phyloP scores from a whole-genome alignment of 257 asterid genomes.

The Jacaranda copaia region DNA sequence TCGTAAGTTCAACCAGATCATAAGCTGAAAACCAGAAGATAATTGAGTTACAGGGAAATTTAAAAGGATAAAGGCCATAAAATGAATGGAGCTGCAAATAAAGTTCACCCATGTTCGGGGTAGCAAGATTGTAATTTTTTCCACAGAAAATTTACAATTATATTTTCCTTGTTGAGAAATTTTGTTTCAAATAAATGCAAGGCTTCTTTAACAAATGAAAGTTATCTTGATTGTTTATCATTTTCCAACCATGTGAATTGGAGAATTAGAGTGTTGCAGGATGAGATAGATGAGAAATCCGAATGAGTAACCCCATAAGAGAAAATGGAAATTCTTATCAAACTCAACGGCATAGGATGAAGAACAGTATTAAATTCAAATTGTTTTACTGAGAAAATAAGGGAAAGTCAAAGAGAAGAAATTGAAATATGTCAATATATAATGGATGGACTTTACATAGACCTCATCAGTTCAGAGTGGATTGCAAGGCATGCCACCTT shows the following conservation, averaged over 20 bases:
- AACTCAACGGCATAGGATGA: slow-evolving; percentile 8
- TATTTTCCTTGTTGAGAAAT: slow-evolving; percentile 14
- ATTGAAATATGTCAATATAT: slow-evolving; percentile 10
- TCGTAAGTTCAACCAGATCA: slow-evolving; percentile 27
- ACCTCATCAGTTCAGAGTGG: slow-evolving; percentile 1
- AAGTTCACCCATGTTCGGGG: slow-evolving; percentile 10
- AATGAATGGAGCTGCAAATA: slow-evolving; percentile 11
- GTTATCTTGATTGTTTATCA: slow-evolving; percentile 1
- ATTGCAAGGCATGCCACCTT: slow-evolving; percentile 23
- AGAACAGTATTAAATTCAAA: slow-evolving; percentile 4
- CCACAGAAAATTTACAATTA: background rate
- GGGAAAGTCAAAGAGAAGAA: slow-evolving; percentile 22
- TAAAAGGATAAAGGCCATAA: slow-evolving; percentile 25
- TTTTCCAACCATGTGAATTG: slow-evolving; percentile 19
- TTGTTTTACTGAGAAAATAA: slow-evolving; percentile 8
- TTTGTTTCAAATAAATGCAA: slow-evolving; percentile 19
- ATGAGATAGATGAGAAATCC: slow-evolving; percentile 8
- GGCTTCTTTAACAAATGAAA: slow-evolving; percentile 13
- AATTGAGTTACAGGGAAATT: slow-evolving; percentile 19
- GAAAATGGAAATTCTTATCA: slow-evolving; percentile 9
- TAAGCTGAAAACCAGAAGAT: slow-evolving; percentile 30
- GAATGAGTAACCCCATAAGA: slow-evolving; percentile 10
- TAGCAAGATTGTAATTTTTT: slow-evolving; percentile 25
- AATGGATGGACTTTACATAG: background rate
- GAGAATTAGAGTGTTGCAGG: slow-evolving; percentile 21